Conservation (phyloP, 257 asterid species). For the Anisodus tanguticus region DNA sequence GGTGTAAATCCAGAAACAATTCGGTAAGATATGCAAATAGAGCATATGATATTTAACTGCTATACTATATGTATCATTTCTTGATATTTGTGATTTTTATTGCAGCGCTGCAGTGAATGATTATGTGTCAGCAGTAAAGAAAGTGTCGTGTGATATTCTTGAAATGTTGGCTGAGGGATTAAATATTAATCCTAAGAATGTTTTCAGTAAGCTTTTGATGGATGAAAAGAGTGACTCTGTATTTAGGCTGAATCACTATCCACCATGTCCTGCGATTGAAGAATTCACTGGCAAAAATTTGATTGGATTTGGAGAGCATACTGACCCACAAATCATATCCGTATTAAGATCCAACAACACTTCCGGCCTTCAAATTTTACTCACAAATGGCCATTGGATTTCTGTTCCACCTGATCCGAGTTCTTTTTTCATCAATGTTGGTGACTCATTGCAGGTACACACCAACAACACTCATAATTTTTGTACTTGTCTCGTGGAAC, state of each 20-base stretch:
- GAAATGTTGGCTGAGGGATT: slow-evolving; percentile 41
- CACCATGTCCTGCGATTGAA: slow-evolving; percentile 40
- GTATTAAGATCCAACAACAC: slow-evolving; percentile 43
- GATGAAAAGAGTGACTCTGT: slow-evolving; percentile 42
- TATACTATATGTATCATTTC: neutral
- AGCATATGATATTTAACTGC: neutral
- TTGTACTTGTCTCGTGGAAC: neutral
- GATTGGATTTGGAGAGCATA: slow-evolving; percentile 47
- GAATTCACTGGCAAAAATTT: slow-evolving; percentile 25
- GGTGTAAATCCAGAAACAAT: slow-evolving; percentile 29
- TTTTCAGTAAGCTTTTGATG: slow-evolving; percentile 37
- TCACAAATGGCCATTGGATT: slow-evolving; percentile 41
- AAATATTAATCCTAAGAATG: slow-evolving; percentile 35
- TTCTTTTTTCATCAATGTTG: slow-evolving; percentile 44
- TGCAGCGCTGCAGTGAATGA: slow-evolving; percentile 31
- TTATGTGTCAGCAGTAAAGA: slow-evolving; percentile 35
- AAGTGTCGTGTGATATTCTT: slow-evolving; percentile 39
- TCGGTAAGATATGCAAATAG: slow-evolving; percentile 19
- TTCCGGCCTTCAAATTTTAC: slow-evolving; percentile 39
- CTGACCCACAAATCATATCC: slow-evolving; percentile 45
- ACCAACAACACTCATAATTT: neutral
- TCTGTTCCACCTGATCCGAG: slow-evolving; percentile 43
- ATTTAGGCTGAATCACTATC: slow-evolving; percentile 43
- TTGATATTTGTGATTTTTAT: neutral
- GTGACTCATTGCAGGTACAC: slow-evolving; percentile 42